Evolutionary conservation across 345 rosid species (phyloP).

Genomic region (Balakata baccata): DNA sequence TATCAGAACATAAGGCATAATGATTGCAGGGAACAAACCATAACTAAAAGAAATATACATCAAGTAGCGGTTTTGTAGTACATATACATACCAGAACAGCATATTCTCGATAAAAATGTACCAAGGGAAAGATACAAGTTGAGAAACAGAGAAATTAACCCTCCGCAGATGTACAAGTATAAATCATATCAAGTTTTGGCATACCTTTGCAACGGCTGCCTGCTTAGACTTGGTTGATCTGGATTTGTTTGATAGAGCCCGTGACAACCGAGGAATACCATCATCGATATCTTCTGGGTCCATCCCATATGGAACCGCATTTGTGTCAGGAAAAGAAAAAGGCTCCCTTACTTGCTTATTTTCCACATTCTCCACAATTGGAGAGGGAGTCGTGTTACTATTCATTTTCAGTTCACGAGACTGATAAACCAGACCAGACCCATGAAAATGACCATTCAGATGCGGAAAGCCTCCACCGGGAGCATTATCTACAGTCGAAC

Average conservation of each 20-base stretch:
- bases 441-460: conserved; percentile 55
- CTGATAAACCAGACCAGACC: conserved; percentile 41
- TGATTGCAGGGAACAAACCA: background rate
- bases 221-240: conserved; percentile 79
- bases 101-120: background rate
- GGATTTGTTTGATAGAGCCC: conserved; percentile 63
- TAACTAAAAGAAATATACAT: background rate
- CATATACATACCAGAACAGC: background rate
- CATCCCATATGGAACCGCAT: conserved; percentile 31
- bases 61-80: background rate
- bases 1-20: background rate
- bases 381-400: conserved; percentile 40
- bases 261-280: conserved; percentile 70
- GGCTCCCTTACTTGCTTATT: conserved; percentile 47
- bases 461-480: conserved; percentile 73
- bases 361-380: conserved; percentile 39
- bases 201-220: conserved; percentile 81
- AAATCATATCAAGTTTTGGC: background rate
- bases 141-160: background rate
- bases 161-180: background rate
- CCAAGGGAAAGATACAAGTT: conserved; percentile 5
- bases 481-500: conserved; percentile 87
- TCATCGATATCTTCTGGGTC: conserved; percentile 52
- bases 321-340: conserved; percentile 49
- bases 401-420: conserved; percentile 48